A percentile compares a stretch with the other conserved stretches of the same genome.
Conservation (phyloP, 139 green algal species). For the Chlamydomonas urium region DNA sequence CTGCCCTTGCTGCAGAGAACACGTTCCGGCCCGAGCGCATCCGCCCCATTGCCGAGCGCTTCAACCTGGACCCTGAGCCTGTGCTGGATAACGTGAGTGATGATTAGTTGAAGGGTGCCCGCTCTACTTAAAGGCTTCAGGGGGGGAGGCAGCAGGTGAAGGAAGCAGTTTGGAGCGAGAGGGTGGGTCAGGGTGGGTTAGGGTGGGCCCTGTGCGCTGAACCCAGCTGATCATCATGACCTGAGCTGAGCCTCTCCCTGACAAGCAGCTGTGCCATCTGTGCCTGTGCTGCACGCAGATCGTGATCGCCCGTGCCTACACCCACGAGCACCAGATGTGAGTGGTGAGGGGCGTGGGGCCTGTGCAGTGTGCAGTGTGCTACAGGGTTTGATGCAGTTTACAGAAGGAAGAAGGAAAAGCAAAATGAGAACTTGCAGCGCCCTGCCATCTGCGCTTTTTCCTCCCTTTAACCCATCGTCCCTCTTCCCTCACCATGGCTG, state of each 20-base stretch:
- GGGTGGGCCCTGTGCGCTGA: too few relatives aligned
- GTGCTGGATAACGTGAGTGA: slow-evolving; percentile 67
- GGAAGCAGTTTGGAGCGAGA: too few relatives aligned
- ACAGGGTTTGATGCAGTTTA: neutral
- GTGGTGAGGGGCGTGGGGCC: neutral
- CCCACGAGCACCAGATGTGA: slow-evolving; percentile 75
- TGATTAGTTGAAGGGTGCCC: too few relatives aligned
- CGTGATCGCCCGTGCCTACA: slow-evolving; percentile 70
- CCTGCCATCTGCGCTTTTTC: neutral
- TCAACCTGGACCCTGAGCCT: slow-evolving; percentile 50
- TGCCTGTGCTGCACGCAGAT: too few relatives aligned
- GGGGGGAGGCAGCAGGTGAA: too few relatives aligned
- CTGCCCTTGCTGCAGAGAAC: too few relatives aligned
- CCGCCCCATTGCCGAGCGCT: slow-evolving; percentile 77
- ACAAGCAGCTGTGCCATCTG: too few relatives aligned
- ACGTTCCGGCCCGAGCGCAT: slow-evolving; percentile 86
- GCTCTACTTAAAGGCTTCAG: too few relatives aligned
- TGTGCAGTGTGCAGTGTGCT: neutral
- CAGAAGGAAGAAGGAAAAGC: neutral
- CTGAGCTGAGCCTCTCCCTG: too few relatives aligned
- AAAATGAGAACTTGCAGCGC: neutral
- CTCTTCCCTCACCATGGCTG: neutral
- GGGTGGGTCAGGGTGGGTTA: too few relatives aligned
- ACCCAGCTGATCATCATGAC: too few relatives aligned
- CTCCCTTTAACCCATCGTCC: neutral